Evolutionary conservation across 139 green algal species (phyloP), one percentile per base, ranked within the genome.

Genomic region (Pseudopediastrum boryanum): DNA sequence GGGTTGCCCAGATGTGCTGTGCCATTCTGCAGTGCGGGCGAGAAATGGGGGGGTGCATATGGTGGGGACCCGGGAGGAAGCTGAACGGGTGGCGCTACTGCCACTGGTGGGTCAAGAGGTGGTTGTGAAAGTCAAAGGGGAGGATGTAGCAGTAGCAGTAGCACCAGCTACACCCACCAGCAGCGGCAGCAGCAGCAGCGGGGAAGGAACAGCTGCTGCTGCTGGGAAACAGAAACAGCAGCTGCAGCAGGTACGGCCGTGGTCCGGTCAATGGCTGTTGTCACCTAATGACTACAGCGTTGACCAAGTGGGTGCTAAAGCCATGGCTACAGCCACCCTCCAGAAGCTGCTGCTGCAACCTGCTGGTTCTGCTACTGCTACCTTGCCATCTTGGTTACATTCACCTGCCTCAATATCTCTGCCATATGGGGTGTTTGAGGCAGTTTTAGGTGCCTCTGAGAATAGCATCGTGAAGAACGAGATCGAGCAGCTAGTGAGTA

Each of bases 1-100:
- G 35, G 83, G 89, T 72, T 81, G 85, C 64, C 85, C 87, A 1
- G 92, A 96, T 54, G 85, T 95, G 62, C 85, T 96, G 23, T 91
- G 89, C 42, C 92, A 96, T 72, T 82, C 90, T 16, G 88, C 92
- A 2, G 88, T 96, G 36, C 83, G 92, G 19, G 92, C 92, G 33
- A 71, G 91, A 4, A 94, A 93, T 77, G 64, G 31, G 46, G 59
- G 35, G 31, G 81, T 85, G 9, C 79, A 88, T 31, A 83, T 95
- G 21, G 87, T 85, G 3, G 88, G 54, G 41, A 78, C 54, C 39
- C 59, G 54, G 43, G 71, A 70, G 61, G 31, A 27, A 5, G 39
- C 33, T 1, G 25, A 48, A 8, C 39, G 56, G 33, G 41, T 64
- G 4, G 63, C 69, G 8, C 38, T 90, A 4, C 16, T 56, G 39